These are phyloP conservation scores for Arabis alpina DNA, from an alignment of 345 rosid species.

Conservation along the genomic window DNA sequence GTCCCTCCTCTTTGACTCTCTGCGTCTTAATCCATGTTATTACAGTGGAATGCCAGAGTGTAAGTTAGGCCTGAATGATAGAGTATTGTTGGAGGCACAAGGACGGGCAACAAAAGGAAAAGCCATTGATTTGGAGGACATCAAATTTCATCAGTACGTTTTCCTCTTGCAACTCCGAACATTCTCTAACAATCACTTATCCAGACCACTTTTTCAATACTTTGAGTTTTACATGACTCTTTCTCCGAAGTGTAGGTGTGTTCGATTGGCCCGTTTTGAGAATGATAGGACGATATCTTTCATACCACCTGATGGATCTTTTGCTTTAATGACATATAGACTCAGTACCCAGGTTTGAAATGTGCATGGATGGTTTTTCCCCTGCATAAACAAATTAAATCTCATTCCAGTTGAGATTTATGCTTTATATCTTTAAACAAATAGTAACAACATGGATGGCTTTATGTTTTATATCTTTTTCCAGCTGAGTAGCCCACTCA, in stretches of 20 bases:
- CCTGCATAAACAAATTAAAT: conserved; percentile 5
- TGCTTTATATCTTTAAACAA: too few relatives aligned
- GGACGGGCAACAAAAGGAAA: conserved; percentile 78
- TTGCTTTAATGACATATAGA: conserved; percentile 81
- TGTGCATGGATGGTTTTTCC: not conserved
- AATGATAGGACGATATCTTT: conserved; percentile 78
- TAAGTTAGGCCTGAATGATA: conserved; percentile 81
- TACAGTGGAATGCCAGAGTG: conserved; percentile 89
- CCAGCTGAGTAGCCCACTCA: too few relatives aligned
- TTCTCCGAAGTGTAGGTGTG: conserved; percentile 55
- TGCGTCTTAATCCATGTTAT: conserved; percentile 13
- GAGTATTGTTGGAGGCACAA: conserved; percentile 79
- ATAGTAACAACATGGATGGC: too few relatives aligned
- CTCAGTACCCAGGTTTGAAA: conserved; percentile 70
- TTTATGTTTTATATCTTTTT: too few relatives aligned
- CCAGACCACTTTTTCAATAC: conserved; percentile 4
- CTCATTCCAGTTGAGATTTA: too few relatives aligned
- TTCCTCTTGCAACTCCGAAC: conserved; percentile 13
- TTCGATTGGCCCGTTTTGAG: conserved; percentile 80
- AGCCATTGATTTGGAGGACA: conserved; percentile 84
- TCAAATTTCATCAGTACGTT: conserved; percentile 81
- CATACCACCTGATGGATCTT: conserved; percentile 80
- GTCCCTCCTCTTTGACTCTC: conserved; percentile 27
- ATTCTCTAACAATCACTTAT: not conserved
- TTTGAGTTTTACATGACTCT: not conserved